phyloP scores from a whole-genome alignment of 768 basidiomycete genomes.

The Leucocoprinus birnbaumii region DNA sequence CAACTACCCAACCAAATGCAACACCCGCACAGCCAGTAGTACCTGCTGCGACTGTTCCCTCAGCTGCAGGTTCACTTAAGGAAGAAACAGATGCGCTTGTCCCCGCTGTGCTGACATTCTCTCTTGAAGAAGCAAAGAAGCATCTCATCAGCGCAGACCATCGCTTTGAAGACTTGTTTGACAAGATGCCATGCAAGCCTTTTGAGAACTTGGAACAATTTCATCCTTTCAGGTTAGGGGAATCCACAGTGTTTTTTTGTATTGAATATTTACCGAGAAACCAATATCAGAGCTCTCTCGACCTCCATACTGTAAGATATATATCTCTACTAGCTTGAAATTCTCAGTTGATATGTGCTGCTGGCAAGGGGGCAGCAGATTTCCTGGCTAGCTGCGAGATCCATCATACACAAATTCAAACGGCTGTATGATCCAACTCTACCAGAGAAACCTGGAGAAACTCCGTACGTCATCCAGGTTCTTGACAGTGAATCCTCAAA shows the following conservation, averaged over 20 bases:
- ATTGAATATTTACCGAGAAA: not conserved
- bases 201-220: conserved; percentile 71
- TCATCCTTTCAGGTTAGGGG: conserved; percentile 73
- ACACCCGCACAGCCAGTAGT: conserved; percentile 18
- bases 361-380: conserved; percentile 71
- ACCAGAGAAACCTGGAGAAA: conserved; percentile 49
- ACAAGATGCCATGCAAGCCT: conserved; percentile 65
- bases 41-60: conserved; percentile 12
- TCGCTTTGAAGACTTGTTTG: conserved; percentile 72
- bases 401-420: conserved; percentile 78
- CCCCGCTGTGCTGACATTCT: conserved; percentile 71
- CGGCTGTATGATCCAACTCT: conserved; percentile 72
- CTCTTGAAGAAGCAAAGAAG: conserved; percentile 69
- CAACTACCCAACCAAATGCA: not conserved
- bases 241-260: not conserved
- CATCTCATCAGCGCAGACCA: conserved; percentile 67
- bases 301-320: conserved; percentile 65
- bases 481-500: not conserved
- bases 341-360: not conserved
- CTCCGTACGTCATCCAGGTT: not conserved
- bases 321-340: not conserved
- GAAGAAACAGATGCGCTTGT: conserved; percentile 37
- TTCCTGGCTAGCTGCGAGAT: conserved; percentile 82
- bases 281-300: conserved; percentile 32
- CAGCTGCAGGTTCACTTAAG: not conserved